A percentile compares a stretch with the other conserved stretches of the same genome.
These are phyloP conservation scores for Tricholoma flavovirens DNA, from an alignment of 768 basidiomycete species.

Conservation along the genomic window DNA sequence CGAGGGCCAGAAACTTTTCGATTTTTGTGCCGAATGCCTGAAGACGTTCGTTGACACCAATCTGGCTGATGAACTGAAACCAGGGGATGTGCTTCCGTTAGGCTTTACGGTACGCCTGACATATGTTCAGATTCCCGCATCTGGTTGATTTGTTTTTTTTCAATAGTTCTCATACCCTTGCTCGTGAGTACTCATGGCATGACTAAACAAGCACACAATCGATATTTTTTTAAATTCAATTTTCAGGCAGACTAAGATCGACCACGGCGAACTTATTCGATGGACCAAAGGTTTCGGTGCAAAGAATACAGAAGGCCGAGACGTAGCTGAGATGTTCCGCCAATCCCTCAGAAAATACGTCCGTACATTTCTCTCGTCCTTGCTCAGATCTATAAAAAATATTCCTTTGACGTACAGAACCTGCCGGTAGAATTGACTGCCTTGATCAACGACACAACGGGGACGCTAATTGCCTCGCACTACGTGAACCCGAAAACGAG, in stretches of 20 bases:
- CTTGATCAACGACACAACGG: slow-evolving; percentile 96
- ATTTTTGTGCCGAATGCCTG: slow-evolving; percentile 94
- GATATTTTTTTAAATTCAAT: neutral
- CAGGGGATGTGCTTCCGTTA: slow-evolving; percentile 63
- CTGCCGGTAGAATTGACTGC: slow-evolving; percentile 83
- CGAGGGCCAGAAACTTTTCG: slow-evolving; percentile 92
- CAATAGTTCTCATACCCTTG: slow-evolving; percentile 91
- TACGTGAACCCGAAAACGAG: slow-evolving; percentile 90
- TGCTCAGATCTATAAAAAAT: neutral
- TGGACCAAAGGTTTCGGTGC: slow-evolving; percentile 99
- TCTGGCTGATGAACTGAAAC: slow-evolving; percentile 41
- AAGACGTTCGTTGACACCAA: slow-evolving; percentile 84
- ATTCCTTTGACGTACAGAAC: slow-evolving; percentile 38
- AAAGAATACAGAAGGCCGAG: slow-evolving; percentile 82
- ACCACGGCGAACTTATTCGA: slow-evolving; percentile 89
- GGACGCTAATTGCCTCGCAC: slow-evolving; percentile 93
- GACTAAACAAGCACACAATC: neutral
- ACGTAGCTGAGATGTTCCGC: slow-evolving; percentile 93
- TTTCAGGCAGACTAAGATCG: slow-evolving; percentile 82
- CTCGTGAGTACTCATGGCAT: slow-evolving; percentile 47
- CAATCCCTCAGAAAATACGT: slow-evolving; percentile 74
- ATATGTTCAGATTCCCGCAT: neutral
- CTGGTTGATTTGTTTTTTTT: neutral
- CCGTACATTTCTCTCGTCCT: slow-evolving; percentile 21
- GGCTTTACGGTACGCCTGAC: slow-evolving; percentile 79